These are phyloP conservation scores for Serendipita sp. DNA, from an alignment of 768 basidiomycete species.

Conservation along the genomic window DNA sequence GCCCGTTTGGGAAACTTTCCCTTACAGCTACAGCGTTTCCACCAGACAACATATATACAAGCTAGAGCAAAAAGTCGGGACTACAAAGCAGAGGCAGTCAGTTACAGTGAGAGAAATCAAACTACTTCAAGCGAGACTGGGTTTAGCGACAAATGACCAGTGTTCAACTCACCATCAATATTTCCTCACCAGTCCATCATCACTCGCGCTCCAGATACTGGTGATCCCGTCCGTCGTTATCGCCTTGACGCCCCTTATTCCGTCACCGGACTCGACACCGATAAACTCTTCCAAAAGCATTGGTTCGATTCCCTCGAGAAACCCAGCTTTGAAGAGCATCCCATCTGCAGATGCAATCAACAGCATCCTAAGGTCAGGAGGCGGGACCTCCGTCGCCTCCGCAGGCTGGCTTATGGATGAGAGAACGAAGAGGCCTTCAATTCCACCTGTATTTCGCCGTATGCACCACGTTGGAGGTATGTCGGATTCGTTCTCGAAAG, in stretches of 20 bases:
- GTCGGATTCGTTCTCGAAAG: background rate
- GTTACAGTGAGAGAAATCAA: no score
- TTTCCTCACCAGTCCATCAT: conserved; percentile 44
- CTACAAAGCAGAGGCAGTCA: no score
- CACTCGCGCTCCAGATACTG: conserved; percentile 38
- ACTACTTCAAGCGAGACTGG: background rate
- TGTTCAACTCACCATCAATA: conserved; percentile 18
- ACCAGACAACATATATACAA: no score
- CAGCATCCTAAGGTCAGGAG: background rate
- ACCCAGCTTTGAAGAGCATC: conserved; percentile 15
- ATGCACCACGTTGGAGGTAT: background rate
- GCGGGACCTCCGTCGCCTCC: background rate
- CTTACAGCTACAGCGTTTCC: no score
- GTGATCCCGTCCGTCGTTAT: conserved; percentile 16
- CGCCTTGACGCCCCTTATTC: conserved; percentile 21
- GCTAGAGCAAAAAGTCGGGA: no score
- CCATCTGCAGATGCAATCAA: conserved; percentile 13
- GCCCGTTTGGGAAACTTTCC: no score
- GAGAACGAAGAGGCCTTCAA: conserved; percentile 32
- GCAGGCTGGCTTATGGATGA: conserved; percentile 6
- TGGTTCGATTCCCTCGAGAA: conserved; percentile 36
- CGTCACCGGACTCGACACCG: conserved; percentile 44
- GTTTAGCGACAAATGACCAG: background rate
- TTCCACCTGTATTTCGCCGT: conserved; percentile 11
- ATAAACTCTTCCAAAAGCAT: conserved; percentile 29